Base-by-base conservation (phyloP, 1,139 yeast genomes). In the Groenewaldozyma auringiensis region DNA sequence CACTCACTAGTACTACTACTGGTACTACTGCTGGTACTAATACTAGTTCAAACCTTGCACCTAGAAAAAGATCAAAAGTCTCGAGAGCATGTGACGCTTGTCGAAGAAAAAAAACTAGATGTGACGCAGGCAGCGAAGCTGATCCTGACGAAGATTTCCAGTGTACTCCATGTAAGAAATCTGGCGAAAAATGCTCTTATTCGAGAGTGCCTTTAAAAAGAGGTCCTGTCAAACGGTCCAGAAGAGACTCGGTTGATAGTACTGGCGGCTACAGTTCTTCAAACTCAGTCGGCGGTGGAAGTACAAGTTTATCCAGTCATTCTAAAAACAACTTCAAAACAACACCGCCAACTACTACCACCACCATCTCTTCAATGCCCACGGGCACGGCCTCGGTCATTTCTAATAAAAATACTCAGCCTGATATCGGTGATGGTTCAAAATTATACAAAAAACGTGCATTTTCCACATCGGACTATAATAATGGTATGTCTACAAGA, bases 61-160 rank as follows among this genome's bases (percentile, higher is more conserved):
- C 66, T 13, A 59, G 69, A 22, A 68, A 67, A 50, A 62, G 72
- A 29, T 62, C 71, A 35, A 68, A 69, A 47, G 71, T 68, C 3
- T 68, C 72, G 4, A 55, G 73, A 25, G 72, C 72, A 16, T 68
- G 72, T 53, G 72, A 68, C 53, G 72, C 68, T 58, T 66, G 70
- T 46, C 68, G 70, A 21, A 57, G 68, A 22, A 66, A 65, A 56
- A 66, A 64, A 54, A 66, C 63, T 51, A 54, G 65, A 20, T 35
- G 38, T 18, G 38, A 35, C n/a, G 20, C 20, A 9, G 25, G 38
- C 16, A 35, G 38, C 25, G 38, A 35, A 8, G 8, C 13, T n/a
- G 38, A 35, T 18, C 25, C 25, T 11, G 38, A 35, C 25, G 38
- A 35, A 21, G 38, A 35, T 20, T 35, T 55, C 32, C 58, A 50